A percentile compares a stretch with the other conserved stretches of the same genome.
Evolutionary conservation across 768 basidiomycete species (phyloP).

Genomic region (Amanita jacksonii): DNA sequence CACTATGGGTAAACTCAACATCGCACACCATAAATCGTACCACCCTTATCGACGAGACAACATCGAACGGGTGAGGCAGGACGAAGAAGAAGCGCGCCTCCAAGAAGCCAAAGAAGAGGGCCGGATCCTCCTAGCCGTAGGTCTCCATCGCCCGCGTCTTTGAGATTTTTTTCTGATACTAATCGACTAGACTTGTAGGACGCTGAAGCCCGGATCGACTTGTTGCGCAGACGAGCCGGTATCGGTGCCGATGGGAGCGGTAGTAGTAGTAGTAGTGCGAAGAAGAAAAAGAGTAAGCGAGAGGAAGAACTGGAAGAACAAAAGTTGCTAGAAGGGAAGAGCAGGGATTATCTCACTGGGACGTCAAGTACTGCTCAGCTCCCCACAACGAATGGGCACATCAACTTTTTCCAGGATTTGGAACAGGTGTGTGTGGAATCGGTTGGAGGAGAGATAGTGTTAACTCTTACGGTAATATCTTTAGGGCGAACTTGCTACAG

Average conservation of each 20-base stretch:
- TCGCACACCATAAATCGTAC: constrained; percentile 88
- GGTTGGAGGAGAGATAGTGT: no score
- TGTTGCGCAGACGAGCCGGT: constrained; percentile 56
- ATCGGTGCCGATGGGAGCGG: no score
- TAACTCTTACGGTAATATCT: background rate
- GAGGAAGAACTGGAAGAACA: no score
- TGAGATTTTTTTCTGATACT: constrained; percentile 13
- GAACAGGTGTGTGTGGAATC: constrained; percentile 48
- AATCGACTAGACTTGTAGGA: constrained; percentile 50
- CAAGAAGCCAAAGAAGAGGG: constrained; percentile 66
- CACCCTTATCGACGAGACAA: constrained; percentile 82
- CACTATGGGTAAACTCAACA: constrained; percentile 79
- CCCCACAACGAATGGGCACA: constrained; percentile 53
- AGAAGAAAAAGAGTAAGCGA: constrained; percentile 26
- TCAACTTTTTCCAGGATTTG: constrained; percentile 80
- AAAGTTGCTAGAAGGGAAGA: constrained; percentile 21
- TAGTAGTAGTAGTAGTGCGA: constrained; percentile 8
- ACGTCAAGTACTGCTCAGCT: constrained; percentile 13
- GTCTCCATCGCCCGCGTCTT: constrained; percentile 16
- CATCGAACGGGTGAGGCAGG: constrained; percentile 66
- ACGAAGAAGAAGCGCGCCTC: constrained; percentile 70
- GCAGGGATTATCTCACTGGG: constrained; percentile 9
- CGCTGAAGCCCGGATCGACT: constrained; percentile 66
- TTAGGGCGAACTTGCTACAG: constrained; percentile 36
- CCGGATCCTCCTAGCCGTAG: constrained; percentile 59